Percentiles rank a stretch among this genome's conserved stretches.
Conservation (phyloP, 345 rosid genomes). For the Adansonia digitata region DNA sequence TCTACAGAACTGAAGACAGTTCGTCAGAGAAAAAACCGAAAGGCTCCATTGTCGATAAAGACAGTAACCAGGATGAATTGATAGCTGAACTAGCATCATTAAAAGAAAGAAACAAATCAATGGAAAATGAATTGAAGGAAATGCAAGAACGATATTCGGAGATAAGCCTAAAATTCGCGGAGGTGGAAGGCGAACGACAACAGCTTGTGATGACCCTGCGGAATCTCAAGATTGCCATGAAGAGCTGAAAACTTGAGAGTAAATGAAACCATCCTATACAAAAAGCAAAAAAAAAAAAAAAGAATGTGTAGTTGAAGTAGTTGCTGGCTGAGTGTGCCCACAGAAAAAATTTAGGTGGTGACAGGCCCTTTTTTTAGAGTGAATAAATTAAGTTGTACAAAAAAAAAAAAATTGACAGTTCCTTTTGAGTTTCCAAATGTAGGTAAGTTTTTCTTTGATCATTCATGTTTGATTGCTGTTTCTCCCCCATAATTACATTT, state of each 20-base stretch:
- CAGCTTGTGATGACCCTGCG: conserved; percentile 83
- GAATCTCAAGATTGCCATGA: conserved; percentile 58
- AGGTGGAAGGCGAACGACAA: conserved; percentile 95
- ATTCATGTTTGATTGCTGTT: conserved; percentile 9
- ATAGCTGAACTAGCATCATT: conserved; percentile 39
- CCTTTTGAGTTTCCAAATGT: conserved; percentile 15
- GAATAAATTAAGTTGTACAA: conserved; percentile 38
- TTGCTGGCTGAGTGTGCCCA: conserved; percentile 8
- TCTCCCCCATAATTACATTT: conserved; percentile 3
- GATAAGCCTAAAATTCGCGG: conserved; percentile 88
- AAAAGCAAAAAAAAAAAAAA: conserved; percentile 17
- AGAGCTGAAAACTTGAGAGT: conserved; percentile 23
- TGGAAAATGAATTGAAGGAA: conserved; percentile 86
- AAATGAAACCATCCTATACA: conserved; percentile 23
- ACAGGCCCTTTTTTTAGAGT: conserved; percentile 20
- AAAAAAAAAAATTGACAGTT: conserved; percentile 7
- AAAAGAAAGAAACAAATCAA: conserved; percentile 46
- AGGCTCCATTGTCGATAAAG: conserved; percentile 1
- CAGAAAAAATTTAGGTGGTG: neutral
- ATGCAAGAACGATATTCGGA: conserved; percentile 88
- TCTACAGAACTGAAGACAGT: conserved; percentile 16
- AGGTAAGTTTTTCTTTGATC: conserved; percentile 9
- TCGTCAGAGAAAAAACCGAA: conserved; percentile 19
- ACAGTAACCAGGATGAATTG: conserved; percentile 18
- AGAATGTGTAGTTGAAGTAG: conserved; percentile 28